Evolutionary conservation across 306 rosid species (phyloP), one percentile per base, ranked within the genome.

Genomic region (Styphnolobium japonicum): DNA sequence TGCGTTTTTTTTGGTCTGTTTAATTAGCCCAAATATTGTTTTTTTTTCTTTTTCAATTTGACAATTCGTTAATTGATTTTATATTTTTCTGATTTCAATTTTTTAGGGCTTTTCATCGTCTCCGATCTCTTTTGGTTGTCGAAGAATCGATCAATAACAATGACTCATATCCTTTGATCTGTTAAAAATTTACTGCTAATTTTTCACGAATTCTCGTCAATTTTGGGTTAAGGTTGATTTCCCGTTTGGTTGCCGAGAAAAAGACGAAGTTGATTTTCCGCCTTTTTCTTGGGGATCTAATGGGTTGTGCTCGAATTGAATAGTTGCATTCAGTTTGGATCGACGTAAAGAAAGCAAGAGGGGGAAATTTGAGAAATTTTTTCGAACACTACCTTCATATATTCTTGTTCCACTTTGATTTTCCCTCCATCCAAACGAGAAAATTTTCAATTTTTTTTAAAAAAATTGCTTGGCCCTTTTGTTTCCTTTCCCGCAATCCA

Each of bases 151-250:
- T 62, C 82, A 49, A 43, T 80, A 68, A 83, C 18, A 71, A 90
- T 91, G 97, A 81, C 91, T 87, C 93, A 91, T 91, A 89, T 91
- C 92, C 97, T 91, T 86, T 69, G 66, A 57, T 81, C 40, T 25
- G 31, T 56, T 58, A 1, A 11, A 33, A 31, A 70, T 39, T 36
- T 16, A 29, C 39, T 58, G 52, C 27, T 67, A 31, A 15, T 76
- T 57, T 31, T 51, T 63, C 7, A 23, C 42, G 6, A 31, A 4
- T 76, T 49, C 12, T 66, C 8, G 10, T 51, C n/a, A 27, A 51
- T 77, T 78, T 78, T 51, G 78, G 49, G 67, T 42, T 84, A 2
- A 15, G 22, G 73, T 82, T 69, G 77, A 82, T 31, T 33, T 67
- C 16, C 31, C 5, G 67, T 40, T 70, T 52, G 82, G 76, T 61